Evolutionary conservation across 2,329 filamentous ascomycete species (phyloP).

Genomic region (Trichocomaceae sp.): DNA sequence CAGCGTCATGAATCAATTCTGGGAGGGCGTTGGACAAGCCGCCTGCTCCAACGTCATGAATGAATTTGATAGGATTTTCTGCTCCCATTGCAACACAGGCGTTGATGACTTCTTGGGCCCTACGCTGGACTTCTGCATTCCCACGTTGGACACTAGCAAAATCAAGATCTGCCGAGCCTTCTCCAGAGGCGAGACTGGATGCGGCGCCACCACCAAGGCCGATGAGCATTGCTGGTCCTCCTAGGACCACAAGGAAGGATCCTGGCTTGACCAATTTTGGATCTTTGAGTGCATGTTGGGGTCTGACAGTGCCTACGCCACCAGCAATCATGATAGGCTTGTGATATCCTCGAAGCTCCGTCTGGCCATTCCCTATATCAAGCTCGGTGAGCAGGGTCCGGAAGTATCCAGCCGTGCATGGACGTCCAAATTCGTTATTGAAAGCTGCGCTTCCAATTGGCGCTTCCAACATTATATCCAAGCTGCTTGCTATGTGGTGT

Average conservation of each 20-base stretch:
- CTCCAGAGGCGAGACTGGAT: conserved; percentile 80
- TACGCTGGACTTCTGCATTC: conserved; percentile 91
- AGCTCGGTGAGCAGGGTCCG: conserved; percentile 73
- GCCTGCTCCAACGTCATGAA: conserved; percentile 94
- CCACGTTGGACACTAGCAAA: conserved; percentile 96
- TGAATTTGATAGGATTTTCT: conserved; percentile 87
- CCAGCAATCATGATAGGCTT: conserved; percentile 99
- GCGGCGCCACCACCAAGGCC: conserved; percentile 92
- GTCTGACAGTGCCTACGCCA: conserved; percentile 84
- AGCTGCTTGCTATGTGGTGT: conserved; percentile 81
- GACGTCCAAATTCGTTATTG: conserved; percentile 96
- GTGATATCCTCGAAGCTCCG: conserved; percentile 83
- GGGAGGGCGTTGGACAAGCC: conserved; percentile 79
- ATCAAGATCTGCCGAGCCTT: conserved; percentile 85
- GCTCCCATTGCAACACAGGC: conserved; percentile 78
- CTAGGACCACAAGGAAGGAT: conserved; percentile 87
- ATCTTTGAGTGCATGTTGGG: conserved; percentile 83
- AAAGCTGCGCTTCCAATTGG: conserved; percentile 92
- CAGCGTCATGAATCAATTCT: conserved; percentile 85
- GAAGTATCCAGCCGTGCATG: conserved; percentile 84
- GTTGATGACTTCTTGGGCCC: conserved; percentile 97
- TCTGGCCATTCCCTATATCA: conserved; percentile 52
- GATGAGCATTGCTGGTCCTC: conserved; percentile 95
- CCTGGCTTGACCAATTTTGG: conserved; percentile 71
- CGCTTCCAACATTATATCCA: conserved; percentile 97